These are phyloP conservation scores for Tylopilus sp. DNA, from an alignment of 768 basidiomycete genomes.

Conservation along the genomic window DNA sequence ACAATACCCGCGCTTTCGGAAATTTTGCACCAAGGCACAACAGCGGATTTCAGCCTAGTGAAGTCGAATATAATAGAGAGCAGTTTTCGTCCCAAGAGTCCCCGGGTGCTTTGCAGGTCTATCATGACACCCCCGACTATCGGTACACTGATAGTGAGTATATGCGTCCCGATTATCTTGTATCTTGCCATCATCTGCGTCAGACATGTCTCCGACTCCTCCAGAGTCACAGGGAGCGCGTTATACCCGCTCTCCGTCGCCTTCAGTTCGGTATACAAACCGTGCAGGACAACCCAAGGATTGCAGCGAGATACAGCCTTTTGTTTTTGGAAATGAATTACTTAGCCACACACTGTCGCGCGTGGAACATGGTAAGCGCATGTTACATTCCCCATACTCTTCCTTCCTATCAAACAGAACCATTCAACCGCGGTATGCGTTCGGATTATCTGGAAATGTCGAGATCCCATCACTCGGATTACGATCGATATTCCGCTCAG, in stretches of 20 bases:
- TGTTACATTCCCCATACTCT: neutral
- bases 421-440: neutral
- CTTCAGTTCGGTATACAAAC: neutral
- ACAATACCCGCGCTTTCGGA: neutral
- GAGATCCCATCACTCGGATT: neutral
- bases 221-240: slow-evolving; percentile 21
- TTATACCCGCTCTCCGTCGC: slow-evolving; percentile 2
- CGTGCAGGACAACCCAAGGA: neutral
- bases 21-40: neutral
- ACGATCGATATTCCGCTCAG: neutral
- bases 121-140: slow-evolving; percentile 3
- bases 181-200: slow-evolving; percentile 22
- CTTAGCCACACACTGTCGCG: neutral
- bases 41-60: neutral
- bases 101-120: slow-evolving; percentile 1
- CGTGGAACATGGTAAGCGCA: slow-evolving; percentile 1
- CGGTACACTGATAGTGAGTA: slow-evolving; percentile 18
- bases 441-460: neutral
- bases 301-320: neutral
- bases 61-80: neutral
- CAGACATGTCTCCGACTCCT: slow-evolving; percentile 36
- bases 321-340: neutral
- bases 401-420: slow-evolving; percentile 5
- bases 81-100: slow-evolving; percentile 10
- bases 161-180: slow-evolving; percentile 20